Evolutionary conservation across 176 grass and related monocot species (phyloP), one percentile per base, ranked within the genome.

Genomic region (Saccharum spontaneum): DNA sequence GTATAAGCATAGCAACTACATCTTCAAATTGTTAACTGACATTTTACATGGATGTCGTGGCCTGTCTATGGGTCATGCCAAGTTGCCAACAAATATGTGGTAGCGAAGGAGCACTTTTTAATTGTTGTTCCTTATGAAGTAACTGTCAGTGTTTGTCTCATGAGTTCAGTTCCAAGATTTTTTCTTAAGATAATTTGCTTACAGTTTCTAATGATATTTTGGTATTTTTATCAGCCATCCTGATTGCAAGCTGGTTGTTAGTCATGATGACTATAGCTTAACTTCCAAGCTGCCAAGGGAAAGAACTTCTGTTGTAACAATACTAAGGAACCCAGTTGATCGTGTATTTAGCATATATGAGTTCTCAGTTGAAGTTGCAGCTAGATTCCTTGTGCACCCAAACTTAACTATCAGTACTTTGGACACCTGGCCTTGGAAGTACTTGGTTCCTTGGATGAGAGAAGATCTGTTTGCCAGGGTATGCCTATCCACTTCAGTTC

Each of bases 371-470:
- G 97, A 99, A 90, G 97, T 97, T 80, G 97, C 94, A 20, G 91
- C 97, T n/a, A 89, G 91, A 81, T 99, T 94, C 87, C 92, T 99
- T 78, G 84, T 90, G 41, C 90, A 99, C 79, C 71, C 61, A 26
- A 99, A 99, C 87, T 81, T 99, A 38, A 94, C 92, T 38, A 49
- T 97, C 67, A 97, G 90, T 83, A 99, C 94, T 68, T 86, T 94
- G 79, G 94, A 99, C 69, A 94, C 92, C 79, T 99, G 97, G 97
- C 97, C 97, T 69, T 99, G 97, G 97, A 99, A 97, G 73, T 94
- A 97, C 87, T 92, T 99, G 81, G 92, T 99, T 82, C 97, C 94
- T 54, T 99, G 97, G 97, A 97, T 99, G 88, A 91, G 94, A 88
- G 81, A 99, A 60, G 97, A 99, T 85, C 76, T 99, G 64, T 99